Conservation (phyloP, 1,284 basidiomycete species). For the Limonomyces culmigenus region DNA sequence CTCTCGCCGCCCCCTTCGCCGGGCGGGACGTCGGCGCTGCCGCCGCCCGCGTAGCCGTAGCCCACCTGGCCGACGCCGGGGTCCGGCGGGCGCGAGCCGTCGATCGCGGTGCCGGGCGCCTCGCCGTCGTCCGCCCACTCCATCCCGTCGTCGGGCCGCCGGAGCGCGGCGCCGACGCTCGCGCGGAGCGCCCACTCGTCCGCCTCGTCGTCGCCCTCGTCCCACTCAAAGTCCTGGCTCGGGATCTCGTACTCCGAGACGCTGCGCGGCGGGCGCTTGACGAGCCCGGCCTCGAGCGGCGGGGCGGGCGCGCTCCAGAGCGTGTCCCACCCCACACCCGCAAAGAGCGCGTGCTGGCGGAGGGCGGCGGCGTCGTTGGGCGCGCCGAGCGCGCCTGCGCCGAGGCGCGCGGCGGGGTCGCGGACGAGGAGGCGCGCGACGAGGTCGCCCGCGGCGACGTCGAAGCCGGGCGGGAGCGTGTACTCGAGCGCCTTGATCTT, state of each 20-base stretch:
- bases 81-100: conserved; percentile 7
- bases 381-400: conserved; percentile 34
- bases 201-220: conserved; percentile 19
- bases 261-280: conserved; percentile 26
- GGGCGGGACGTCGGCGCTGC: not conserved
- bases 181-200: conserved; percentile 6
- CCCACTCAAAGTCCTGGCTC: conserved; percentile 40
- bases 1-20: conserved; percentile 18
- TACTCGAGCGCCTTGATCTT: conserved; percentile 66
- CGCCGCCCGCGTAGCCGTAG: conserved; percentile 5
- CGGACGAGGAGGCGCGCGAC: conserved; percentile 47
- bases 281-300: conserved; percentile 33
- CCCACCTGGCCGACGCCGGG: conserved; percentile 12
- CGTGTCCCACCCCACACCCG: conserved; percentile 45
- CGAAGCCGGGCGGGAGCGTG: conserved; percentile 56
- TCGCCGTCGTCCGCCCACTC: conserved; percentile 35
- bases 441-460: conserved; percentile 50
- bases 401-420: conserved; percentile 57
- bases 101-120: conserved; percentile 19
- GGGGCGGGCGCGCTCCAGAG: conserved; percentile 62
- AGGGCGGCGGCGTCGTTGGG: conserved; percentile 38
- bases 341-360: conserved; percentile 65
- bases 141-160: conserved; percentile 9
- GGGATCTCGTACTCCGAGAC: conserved; percentile 9
- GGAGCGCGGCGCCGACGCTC: conserved; percentile 1